Evolutionary conservation across 2,329 filamentous ascomycete genomes (phyloP).

Genomic region (Arachnopeziza araneosa): DNA sequence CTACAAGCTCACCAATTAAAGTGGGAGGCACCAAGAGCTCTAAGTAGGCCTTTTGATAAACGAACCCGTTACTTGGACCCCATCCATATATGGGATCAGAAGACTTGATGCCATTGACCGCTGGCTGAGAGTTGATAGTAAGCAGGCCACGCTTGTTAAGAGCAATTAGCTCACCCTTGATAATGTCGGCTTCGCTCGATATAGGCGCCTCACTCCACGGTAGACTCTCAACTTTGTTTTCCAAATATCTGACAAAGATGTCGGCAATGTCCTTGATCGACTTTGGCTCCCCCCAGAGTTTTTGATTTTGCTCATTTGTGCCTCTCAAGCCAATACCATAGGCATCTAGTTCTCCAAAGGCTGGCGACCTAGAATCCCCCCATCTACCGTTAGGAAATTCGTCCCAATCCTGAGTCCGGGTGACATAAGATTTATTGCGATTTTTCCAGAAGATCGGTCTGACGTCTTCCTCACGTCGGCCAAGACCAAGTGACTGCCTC

Average conservation of each 20-base stretch:
- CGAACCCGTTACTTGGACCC: slow-evolving; percentile 92
- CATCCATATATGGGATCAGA: slow-evolving; percentile 84
- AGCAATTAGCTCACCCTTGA: slow-evolving; percentile 70
- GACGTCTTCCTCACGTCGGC: slow-evolving; percentile 87
- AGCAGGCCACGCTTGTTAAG: slow-evolving; percentile 84
- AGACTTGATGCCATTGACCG: slow-evolving; percentile 86
- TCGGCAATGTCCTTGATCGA: slow-evolving; percentile 74
- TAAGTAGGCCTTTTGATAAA: slow-evolving; percentile 97
- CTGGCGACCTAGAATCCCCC: slow-evolving; percentile 94
- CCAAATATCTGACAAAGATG: slow-evolving; percentile 80
- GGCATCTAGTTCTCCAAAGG: slow-evolving; percentile 89
- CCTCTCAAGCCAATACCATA: slow-evolving; percentile 93
- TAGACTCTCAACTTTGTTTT: slow-evolving; percentile 72
- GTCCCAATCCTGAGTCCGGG: slow-evolving; percentile 96
- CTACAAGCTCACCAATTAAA: slow-evolving; percentile 70
- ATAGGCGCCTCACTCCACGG: slow-evolving; percentile 94
- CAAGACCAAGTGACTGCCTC: slow-evolving; percentile 88
- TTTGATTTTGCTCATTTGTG: slow-evolving; percentile 91
- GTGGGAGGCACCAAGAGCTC: slow-evolving; percentile 83
- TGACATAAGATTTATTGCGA: slow-evolving; percentile 90
- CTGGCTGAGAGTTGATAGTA: slow-evolving; percentile 96
- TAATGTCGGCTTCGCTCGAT: slow-evolving; percentile 71
- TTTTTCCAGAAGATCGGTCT: slow-evolving; percentile 99
- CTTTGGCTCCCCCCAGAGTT: slow-evolving; percentile 85
- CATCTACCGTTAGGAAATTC: slow-evolving; percentile 98